phyloP scores from a whole-genome alignment of 306 rosid genomes.

The Medicago lupulina region DNA sequence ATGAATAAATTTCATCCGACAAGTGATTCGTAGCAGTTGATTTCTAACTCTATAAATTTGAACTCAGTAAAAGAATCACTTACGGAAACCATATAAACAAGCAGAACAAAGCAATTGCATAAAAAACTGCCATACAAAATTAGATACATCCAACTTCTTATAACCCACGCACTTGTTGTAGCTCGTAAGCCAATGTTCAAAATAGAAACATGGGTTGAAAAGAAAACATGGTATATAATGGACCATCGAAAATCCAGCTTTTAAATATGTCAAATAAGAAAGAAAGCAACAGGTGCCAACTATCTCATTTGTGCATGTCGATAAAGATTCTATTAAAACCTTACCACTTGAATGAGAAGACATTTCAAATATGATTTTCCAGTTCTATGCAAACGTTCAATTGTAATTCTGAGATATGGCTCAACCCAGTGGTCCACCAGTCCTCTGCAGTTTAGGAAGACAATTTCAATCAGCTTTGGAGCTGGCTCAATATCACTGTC shows the following conservation, averaged over 20 bases:
- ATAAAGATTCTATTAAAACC: slow-evolving; percentile 30
- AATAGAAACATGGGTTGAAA: slow-evolving; percentile 14
- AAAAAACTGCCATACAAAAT: slow-evolving; percentile 21
- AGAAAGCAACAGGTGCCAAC: slow-evolving; percentile 14
- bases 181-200: slow-evolving; percentile 5
- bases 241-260: slow-evolving; percentile 1
- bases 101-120: slow-evolving; percentile 8
- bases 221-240: slow-evolving; percentile 4
- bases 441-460: slow-evolving; percentile 92
- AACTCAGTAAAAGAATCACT: slow-evolving; percentile 12
- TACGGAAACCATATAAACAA: slow-evolving; percentile 5
- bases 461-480: slow-evolving; percentile 87
- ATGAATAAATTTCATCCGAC: slow-evolving; percentile 10
- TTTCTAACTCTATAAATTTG: slow-evolving; percentile 5
- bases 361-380: slow-evolving; percentile 80
- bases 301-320: neutral
- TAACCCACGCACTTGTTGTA: neutral
- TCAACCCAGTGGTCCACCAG: slow-evolving; percentile 97
- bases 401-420: slow-evolving; percentile 81
- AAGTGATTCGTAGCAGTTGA: neutral
- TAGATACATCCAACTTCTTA: slow-evolving; percentile 10
- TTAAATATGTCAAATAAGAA: slow-evolving; percentile 12
- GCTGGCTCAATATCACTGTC: slow-evolving; percentile 91
- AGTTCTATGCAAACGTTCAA: slow-evolving; percentile 76
- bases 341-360: slow-evolving; percentile 95